Evolutionary conservation across 257 asterid species (phyloP), one percentile per base, ranked within the genome.

Genomic region (Nyctanthes arbortristis): DNA sequence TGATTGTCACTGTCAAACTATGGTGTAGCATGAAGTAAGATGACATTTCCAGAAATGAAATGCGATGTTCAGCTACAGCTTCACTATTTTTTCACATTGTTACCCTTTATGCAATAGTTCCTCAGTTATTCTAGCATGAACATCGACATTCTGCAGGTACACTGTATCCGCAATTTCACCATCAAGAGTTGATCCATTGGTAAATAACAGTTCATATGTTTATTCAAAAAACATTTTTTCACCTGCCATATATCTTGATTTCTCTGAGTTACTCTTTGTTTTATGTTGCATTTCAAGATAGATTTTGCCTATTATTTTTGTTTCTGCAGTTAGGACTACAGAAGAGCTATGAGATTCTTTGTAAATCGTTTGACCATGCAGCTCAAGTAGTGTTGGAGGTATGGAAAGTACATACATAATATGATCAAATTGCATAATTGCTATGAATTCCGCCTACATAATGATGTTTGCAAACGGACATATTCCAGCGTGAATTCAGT

Each of bases 271-370:
- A 24, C 59, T 52, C 31, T 10, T 22, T 43, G 5, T 30, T 24
- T 52, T 24, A 52, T 52, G 28, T 66, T 24, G 31, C 60, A 18
- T 27, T 45, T 43, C 52, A n/a, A 37, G 13, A 36, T 29, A 49
- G 59, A 36, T 18, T 60, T 7, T 58, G 31, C 61, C 55, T 40
- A 57, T 59, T 4, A 62, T 43, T 40, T 16, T 31, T 47, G 56
- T 33, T 54, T 67, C 18, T 77, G 81, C 88, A 85, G 97, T 66
- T 85, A 71, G 94, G 89, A 52, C 39, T 72, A 39, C 76, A 83
- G 77, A 80, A 77, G 39, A 91, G 77, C 80, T 94, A 94, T 72
- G 96, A 88, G 84, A 86, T 85, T 81, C 95, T 87, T 49, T 88
- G 86, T 60, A 87, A 87, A 84, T 75, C 90, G 70, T 85, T 87